A percentile compares a stretch with the other conserved stretches of the same genome.
Conservation (phyloP, 2,329 filamentous ascomycete species). For the Didymella sp. region DNA sequence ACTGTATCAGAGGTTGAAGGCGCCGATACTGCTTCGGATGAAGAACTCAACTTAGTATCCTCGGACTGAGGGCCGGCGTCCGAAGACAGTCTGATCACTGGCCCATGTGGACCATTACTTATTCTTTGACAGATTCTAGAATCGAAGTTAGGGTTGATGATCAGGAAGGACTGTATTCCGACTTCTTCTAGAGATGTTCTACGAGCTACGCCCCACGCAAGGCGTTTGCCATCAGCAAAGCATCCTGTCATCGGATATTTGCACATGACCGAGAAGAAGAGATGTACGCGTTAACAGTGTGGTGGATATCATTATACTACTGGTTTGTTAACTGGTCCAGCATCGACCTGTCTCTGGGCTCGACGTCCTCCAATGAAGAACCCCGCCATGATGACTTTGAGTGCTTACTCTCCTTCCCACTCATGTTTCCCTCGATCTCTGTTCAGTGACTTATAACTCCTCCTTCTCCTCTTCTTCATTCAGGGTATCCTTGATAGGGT, state of each 20-base stretch:
- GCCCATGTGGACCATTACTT: neutral
- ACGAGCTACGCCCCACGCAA: neutral
- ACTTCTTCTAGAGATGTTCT: neutral
- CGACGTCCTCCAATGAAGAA: slow-evolving; percentile 15
- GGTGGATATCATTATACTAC: neutral
- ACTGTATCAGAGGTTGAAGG: neutral
- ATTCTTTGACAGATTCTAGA: neutral
- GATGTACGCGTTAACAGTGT: neutral
- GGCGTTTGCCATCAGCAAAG: neutral
- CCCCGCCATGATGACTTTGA: slow-evolving; percentile 17
- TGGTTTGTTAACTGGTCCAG: neutral
- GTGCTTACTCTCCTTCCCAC: neutral
- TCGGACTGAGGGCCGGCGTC: neutral
- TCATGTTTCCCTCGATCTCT: neutral
- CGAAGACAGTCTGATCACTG: neutral
- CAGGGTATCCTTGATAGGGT: slow-evolving; percentile 48
- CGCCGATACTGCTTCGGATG: neutral
- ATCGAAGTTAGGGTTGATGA: neutral
- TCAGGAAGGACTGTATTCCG: too few relatives aligned
- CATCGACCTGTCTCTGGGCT: slow-evolving; percentile 15
- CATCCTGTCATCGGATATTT: neutral
- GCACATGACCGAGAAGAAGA: neutral
- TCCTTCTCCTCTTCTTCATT: slow-evolving; percentile 39
- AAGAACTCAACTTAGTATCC: neutral
- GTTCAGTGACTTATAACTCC: slow-evolving; percentile 24